Base-by-base conservation (phyloP, 2,329 filamentous ascomycete genomes). In the Clarireedia hainanense region DNA sequence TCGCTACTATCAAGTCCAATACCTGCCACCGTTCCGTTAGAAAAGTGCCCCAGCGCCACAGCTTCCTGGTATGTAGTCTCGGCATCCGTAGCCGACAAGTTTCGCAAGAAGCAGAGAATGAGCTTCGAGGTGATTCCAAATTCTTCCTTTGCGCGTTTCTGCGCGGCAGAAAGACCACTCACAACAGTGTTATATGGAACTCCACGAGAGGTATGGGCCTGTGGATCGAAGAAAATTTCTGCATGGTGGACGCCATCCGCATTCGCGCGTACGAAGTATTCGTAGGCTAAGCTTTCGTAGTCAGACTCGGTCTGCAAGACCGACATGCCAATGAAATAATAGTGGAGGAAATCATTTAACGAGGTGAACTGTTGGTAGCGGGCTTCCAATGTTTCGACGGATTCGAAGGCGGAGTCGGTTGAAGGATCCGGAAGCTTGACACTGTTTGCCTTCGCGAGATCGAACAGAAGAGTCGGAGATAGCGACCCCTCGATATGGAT, bases 181-280 rank as follows among this genome's bases (percentile, higher is more conserved):
- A 90, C 76, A 23, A 91, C 78, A 2, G 80, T 84, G 15, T 77
- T 72, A 66, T 88, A 85, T 6, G 75, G 62, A 3, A 91, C 72
- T 5, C 84, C 84, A 17, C 86, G 78, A 12, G 71, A 72, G 4
- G 81, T 78, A 69, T 91, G 88, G 1, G 85, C 86, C 70, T 91
- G 87, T 1, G 88, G 87, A 68, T 91, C 88, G 72, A 91, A 91
- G 73, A 90, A 91, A 61, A 90, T 78, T 69, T 91, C 88, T 14
- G 85, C 85, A 66, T 91, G 87, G 49, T 80, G 76, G 1, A 91
- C 83, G 39, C 81, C 81, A 59, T 89, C 82, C 1, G 72, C 71
- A 34, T 81, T 76, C 2, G 85, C 87, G 57, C 78, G 80, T 34
- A 75, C 66, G 68, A 91, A 86, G 72, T 91, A 91, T 59, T 80